A percentile compares a stretch with the other conserved stretches of the same genome.
Evolutionary conservation across 495 filamentous ascomycete genomes (phyloP).

Genomic region (Neurospora africana): DNA sequence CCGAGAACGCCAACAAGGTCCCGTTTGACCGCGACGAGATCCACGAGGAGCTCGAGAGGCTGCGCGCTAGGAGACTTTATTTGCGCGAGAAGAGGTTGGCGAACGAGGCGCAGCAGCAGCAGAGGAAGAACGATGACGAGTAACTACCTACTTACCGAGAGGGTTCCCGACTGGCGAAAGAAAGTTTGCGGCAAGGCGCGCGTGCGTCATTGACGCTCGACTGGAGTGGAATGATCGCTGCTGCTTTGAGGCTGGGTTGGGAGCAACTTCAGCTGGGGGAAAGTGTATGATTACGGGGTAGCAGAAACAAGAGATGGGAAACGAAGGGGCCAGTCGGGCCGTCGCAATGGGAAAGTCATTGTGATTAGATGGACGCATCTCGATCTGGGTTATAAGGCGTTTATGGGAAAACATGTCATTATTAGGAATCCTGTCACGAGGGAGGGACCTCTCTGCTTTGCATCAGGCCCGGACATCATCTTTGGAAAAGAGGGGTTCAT

Average conservation of each 20-base stretch:
- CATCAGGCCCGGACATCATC: not conserved
- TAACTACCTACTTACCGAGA: not conserved
- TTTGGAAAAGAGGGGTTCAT: not conserved
- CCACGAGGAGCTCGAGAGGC: conserved; percentile 58
- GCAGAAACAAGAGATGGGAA: not conserved
- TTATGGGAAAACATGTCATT: not conserved
- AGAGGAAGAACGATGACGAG: conserved; percentile 26
- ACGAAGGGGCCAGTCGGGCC: not conserved
- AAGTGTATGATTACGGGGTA: not conserved
- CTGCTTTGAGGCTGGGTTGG: not conserved
- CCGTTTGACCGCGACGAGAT: conserved; percentile 87
- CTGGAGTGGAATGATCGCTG: not conserved
- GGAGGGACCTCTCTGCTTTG: not conserved
- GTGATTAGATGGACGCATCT: not conserved
- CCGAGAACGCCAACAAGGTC: conserved; percentile 76
- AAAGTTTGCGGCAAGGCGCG: not conserved
- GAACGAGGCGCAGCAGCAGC: conserved; percentile 36
- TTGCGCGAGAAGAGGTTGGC: conserved; percentile 49
- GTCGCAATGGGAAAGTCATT: not conserved
- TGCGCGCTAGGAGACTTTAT: conserved; percentile 52
- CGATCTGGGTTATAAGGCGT: not conserved
- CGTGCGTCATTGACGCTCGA: not conserved
- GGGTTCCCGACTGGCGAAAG: not conserved
- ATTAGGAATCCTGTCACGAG: not conserved
- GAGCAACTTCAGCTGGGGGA: not conserved